phyloP scores from a whole-genome alignment of 768 basidiomycete species.

The Boletus vinaceobasis region DNA sequence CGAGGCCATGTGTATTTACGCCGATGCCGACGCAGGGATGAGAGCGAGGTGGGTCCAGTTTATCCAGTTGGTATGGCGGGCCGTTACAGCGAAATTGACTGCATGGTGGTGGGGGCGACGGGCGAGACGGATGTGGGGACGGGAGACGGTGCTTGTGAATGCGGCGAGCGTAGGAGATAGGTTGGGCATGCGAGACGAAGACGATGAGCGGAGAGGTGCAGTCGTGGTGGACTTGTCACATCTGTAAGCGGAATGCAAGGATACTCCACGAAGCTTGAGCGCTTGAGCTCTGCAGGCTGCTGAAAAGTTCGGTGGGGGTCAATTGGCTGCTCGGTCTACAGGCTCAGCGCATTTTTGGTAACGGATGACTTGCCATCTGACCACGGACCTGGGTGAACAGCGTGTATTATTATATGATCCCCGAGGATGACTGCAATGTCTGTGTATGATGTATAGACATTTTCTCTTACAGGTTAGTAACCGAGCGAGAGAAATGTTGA shows the following conservation, averaged over 20 bases:
- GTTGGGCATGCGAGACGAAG: conserved; percentile 9
- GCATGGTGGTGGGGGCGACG: conserved; percentile 9
- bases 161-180: conserved; percentile 27
- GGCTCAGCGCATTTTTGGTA: not conserved
- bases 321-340: not conserved
- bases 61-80: conserved; percentile 13
- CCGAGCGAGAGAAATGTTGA: not conserved
- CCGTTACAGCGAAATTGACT: conserved; percentile 2
- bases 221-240: conserved; percentile 24
- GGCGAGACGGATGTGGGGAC: conserved; percentile 5
- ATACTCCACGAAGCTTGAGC: no score
- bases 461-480: not conserved
- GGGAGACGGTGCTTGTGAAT: conserved; percentile 32
- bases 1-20: conserved; percentile 25
- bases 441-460: no score
- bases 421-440: no score
- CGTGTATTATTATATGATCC: not conserved
- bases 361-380: not conserved
- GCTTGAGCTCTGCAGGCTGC: no score
- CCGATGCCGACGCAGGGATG: not conserved
- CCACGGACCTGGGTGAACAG: not conserved
- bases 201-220: conserved; percentile 23
- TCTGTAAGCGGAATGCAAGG: no score
- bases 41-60: conserved; percentile 15
- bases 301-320: no score